Evolutionary conservation across 257 asterid species (phyloP), one percentile per base, ranked within the genome.

Genomic region (Henckelia pumila): DNA sequence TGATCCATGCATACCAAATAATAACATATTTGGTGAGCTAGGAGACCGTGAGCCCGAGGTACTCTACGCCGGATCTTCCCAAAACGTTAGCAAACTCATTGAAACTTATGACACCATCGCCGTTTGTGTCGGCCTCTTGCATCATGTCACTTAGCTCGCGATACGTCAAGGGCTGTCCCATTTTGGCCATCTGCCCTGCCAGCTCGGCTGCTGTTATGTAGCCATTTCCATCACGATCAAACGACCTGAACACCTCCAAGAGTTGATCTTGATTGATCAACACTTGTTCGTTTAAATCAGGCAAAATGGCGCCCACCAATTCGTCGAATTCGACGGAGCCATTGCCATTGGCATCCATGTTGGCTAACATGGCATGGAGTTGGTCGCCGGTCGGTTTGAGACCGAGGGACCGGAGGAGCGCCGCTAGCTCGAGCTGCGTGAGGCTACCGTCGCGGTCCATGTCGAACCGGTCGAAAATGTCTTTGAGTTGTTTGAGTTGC

Each of bases 71-170:
- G 14, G 90, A 84, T 67, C 75, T 75, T 1, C 81, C 90, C 70
- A 85, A 63, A 8, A 85, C 59, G 59, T 55, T 71, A 3, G 89
- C 84, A 70, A 86, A 86, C 63, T 86, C 92, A 14, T 69, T 70
- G 52, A 86, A 86, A 55, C 87, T 86, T 17, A 86, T 81, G 32
- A 83, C 87, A 1, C 92, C 92, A 57, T 86, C 92, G 0, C 92
- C 92, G 8, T 86, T 81, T 0, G 84, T 77, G 25, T 84, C 87
- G 4, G 90, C 90, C 17, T 84, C 85, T 32, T 62, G 69, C 85
- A 82, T 80, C 81, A 84, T 71, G 58, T 76, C 82, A 0, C 75
- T 59, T 7, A 84, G 69, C 63, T 84, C 84, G 11, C 64, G 61
- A 9, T 82, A 84, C 3, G 85, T 79, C 56, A 84, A 64, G 9